Conservation (phyloP, 257 asterid species). For the Pogostemon cablin region DNA sequence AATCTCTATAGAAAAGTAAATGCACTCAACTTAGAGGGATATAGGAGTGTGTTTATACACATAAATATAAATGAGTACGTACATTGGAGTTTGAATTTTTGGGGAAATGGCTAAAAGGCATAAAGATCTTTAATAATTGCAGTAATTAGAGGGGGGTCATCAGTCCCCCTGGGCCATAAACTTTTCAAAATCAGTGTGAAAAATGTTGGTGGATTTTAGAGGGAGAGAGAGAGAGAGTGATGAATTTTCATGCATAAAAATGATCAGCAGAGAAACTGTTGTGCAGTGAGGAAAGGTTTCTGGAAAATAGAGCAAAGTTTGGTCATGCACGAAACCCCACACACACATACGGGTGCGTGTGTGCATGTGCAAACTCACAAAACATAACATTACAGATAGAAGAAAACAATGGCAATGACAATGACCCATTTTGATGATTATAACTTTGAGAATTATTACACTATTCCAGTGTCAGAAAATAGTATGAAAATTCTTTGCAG, state of each 20-base stretch:
- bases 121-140: slow-evolving; percentile 28
- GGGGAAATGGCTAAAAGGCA: slow-evolving; percentile 24
- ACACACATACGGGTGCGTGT: slow-evolving; percentile 33
- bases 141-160: slow-evolving; percentile 12
- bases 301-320: slow-evolving; percentile 39
- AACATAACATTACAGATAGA: slow-evolving; percentile 20
- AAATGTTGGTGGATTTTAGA: slow-evolving; percentile 26
- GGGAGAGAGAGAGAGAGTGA: neutral
- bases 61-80: neutral
- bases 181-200: slow-evolving; percentile 30
- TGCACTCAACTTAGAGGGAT: too few species aligned
- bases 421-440: slow-evolving; percentile 38
- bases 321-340: slow-evolving; percentile 21
- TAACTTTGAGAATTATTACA: slow-evolving; percentile 35
- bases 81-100: neutral
- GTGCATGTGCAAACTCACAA: slow-evolving; percentile 37
- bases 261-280: slow-evolving; percentile 9
- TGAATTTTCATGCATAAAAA: slow-evolving; percentile 34
- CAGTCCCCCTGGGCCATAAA: slow-evolving; percentile 31
- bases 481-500: slow-evolving; percentile 27
- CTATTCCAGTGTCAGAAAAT: slow-evolving; percentile 34
- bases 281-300: slow-evolving; percentile 30
- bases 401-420: slow-evolving; percentile 33
- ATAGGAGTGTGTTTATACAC: too few species aligned
- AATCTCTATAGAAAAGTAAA: too few species aligned